Evolutionary conservation across 306 rosid species (phyloP).

Genomic region (Pueraria montana): DNA sequence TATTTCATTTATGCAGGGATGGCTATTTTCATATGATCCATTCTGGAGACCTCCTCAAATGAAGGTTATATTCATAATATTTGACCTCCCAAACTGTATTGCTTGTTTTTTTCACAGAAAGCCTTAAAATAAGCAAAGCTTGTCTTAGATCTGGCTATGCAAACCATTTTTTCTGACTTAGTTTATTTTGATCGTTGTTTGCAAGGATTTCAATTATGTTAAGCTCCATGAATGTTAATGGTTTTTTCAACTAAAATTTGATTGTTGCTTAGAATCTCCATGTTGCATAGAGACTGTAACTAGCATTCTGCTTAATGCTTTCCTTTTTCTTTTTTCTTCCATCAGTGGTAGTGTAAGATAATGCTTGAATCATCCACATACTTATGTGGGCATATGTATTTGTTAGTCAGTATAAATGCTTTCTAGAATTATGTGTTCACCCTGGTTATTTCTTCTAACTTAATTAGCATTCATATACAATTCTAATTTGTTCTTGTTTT

Average conservation of each 20-base stretch:
- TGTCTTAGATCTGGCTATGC: slow-evolving; percentile 20
- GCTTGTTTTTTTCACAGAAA: slow-evolving; percentile 31
- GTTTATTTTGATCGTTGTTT: background rate
- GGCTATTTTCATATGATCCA: slow-evolving; percentile 93
- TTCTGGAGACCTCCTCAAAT: slow-evolving; percentile 97
- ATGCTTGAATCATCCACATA: slow-evolving; percentile 24
- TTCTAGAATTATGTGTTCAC: slow-evolving; percentile 23
- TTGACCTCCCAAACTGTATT: slow-evolving; percentile 14
- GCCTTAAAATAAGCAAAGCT: slow-evolving; percentile 24
- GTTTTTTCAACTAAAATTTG: slow-evolving; percentile 22
- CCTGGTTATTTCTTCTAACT: slow-evolving; percentile 27
- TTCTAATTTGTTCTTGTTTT: slow-evolving; percentile 47
- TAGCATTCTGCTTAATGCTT: background rate
- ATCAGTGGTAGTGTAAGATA: slow-evolving; percentile 23
- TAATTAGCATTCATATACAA: slow-evolving; percentile 15
- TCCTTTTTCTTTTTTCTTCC: slow-evolving; percentile 22
- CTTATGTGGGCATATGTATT: slow-evolving; percentile 8
- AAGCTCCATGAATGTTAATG: background rate
- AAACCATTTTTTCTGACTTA: slow-evolving; percentile 10
- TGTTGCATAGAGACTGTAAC: slow-evolving; percentile 27
- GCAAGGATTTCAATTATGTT: slow-evolving; percentile 19
- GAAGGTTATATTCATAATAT: slow-evolving; percentile 63
- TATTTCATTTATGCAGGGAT: slow-evolving; percentile 63
- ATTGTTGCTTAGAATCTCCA: slow-evolving; percentile 31
- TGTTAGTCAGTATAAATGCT: slow-evolving; percentile 29